Evolutionary conservation across 441 rosid species (phyloP), one percentile per base, ranked within the genome.

Genomic region (Populus hybrid): DNA sequence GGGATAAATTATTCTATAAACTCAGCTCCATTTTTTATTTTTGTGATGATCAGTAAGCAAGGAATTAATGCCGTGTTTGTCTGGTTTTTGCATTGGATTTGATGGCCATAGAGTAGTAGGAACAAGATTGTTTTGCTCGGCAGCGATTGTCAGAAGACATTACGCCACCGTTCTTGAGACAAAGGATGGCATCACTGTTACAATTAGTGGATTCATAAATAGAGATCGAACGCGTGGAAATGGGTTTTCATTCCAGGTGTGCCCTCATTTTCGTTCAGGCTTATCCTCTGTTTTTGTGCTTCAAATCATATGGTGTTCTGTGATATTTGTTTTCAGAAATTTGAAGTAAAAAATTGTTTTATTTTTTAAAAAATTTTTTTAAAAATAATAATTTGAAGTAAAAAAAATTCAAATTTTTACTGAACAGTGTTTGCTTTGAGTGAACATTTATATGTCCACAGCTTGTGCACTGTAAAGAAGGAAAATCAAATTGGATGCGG

Each of bases 111-210:
- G 90, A 75, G 84, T 79, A 66, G 76, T 76, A 66, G 88, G 85
- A 70, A 68, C 70, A 6, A 87, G 94, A 46, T 71, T 85, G 28
- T 89, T 92, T 77, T 81, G 78, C 69, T 92, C 97, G 21, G 90
- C 94, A 4, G 87, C 96, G 8, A 91, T 95, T 71, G 83, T 76
- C 76, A 88, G 80, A 82, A 85, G 89, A 53, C 74, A 82, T 26
- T 89, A 90, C 77, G 69, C 82, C 78, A 89, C 82, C 63, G 90
- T 93, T 26, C 89, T 93, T 20, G 85, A 88, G 81, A 85, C 98
- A n/a, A 85, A 83, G 10, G 94, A 95, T 79, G 90, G 92, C 10
- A 69, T 89, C 72, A 85, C 78, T 70, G 81, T 95, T 73, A 67
- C 78, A 20, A 67, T 95, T 36, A 83, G 75, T n/a, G 98, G 99